These are phyloP conservation scores for Wallacemonas sp. DNA, from an alignment of 208 protist genomes.

Conservation along the genomic window DNA sequence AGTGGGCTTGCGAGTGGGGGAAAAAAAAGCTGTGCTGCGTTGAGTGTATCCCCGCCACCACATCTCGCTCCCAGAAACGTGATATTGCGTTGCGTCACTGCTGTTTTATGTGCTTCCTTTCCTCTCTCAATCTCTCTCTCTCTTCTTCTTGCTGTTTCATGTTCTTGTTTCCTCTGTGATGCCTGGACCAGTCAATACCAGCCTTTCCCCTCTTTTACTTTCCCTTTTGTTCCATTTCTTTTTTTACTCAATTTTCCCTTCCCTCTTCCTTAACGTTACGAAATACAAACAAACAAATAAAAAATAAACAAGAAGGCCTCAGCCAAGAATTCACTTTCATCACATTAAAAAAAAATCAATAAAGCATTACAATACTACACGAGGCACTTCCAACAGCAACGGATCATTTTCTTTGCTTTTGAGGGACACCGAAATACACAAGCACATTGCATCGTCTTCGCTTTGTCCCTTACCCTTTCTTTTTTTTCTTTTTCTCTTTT, in stretches of 20 bases:
- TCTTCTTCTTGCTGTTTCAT: slow-evolving; percentile 1
- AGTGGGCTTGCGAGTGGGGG: too few species aligned
- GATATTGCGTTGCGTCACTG: neutral
- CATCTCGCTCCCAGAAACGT: neutral
- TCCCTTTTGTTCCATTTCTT: slow-evolving; percentile 1
- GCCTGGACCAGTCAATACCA: neutral
- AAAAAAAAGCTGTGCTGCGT: too few species aligned
- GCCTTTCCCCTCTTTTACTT: slow-evolving; percentile 16
- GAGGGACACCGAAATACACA: too few species aligned
- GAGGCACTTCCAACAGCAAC: neutral
- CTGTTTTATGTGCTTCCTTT: neutral
- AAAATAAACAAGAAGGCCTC: slow-evolving; percentile 13
- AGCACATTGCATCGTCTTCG: too few species aligned
- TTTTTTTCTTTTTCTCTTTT: slow-evolving; percentile 14
- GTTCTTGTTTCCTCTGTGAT: neutral
- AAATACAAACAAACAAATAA: slow-evolving; percentile 15
- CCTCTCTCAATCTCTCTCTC: neutral
- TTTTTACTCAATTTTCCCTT: slow-evolving; percentile 15
- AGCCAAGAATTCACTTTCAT: neutral
- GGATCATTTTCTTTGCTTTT: too few species aligned
- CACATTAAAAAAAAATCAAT: neutral
- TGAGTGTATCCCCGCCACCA: neutral
- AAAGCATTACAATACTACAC: neutral
- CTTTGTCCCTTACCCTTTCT: too few species aligned
- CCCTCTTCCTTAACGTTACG: slow-evolving; percentile 5